Base-by-base conservation (phyloP, 2,329 filamentous ascomycete genomes). In the Teratosphaeria gauchensis region DNA sequence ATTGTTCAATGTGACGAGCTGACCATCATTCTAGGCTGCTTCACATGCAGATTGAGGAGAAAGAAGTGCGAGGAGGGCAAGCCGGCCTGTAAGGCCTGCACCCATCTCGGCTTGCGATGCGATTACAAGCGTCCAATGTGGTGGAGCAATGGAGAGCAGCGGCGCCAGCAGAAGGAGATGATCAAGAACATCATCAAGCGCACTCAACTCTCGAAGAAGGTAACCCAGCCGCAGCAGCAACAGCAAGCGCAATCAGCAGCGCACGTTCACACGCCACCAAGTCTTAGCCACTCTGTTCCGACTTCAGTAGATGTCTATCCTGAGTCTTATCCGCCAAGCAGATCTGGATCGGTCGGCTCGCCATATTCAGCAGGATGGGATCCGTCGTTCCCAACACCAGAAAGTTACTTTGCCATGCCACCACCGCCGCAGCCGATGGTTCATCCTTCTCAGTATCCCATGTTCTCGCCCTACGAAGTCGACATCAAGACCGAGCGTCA, bases 161-260 rank as follows among this genome's bases (percentile, higher is more conserved):
- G 94, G 66, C 84, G 87, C 68, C 78, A 86, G 58, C 90, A 96
- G 74, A 99, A 97, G 78, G 94, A 97, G 72, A 79, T 87, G 66
- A 95, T 99, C 81, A 99, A 99, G 82, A 87, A 88, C 75, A 90
- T 92, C 75, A 97, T 99, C 80, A 96, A 96, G 84, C 85, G 87
- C 72, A 97, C 94, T 72, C 97, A 97, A 83, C 82, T 95, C 66
- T 86, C 86, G 30, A 92, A 96, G 77, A 96, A 96, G 84, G 80
- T 84, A 56, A 81, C 84, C 56, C 76, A 81, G 56, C 53, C 64
- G 53, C 66, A 65, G 58, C 57, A 63, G 38, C 60, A 61, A n/a
- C 63, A 59, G 19, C 71, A n/a, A 48, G 75, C 64, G 74, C 77
- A 66, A 48, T 9, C 54, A 11, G 68, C 72, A 51, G 74, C 78